Conservation (phyloP, 139 green algal species). For the Micractinium sp. region DNA sequence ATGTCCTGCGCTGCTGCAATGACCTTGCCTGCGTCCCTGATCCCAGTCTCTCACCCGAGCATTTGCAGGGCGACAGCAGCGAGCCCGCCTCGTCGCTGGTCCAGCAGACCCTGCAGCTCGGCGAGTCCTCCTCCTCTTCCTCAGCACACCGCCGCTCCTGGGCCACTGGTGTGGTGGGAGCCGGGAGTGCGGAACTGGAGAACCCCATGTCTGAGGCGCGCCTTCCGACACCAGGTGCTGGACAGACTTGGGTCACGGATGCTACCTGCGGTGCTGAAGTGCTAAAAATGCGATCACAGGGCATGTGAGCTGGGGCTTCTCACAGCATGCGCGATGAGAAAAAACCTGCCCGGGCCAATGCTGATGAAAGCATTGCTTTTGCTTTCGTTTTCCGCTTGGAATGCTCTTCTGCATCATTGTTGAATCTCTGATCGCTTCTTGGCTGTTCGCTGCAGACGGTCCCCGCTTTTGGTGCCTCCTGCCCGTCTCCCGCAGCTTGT, state of each 20-base stretch:
- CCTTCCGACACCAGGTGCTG: too few species aligned
- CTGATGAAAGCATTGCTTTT: too few species aligned
- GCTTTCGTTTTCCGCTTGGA: too few species aligned
- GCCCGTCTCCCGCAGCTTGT: too few species aligned
- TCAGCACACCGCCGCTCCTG: not conserved
- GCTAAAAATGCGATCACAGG: not conserved
- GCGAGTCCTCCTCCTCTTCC: not conserved
- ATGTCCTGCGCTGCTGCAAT: not conserved
- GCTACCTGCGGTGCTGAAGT: too few species aligned
- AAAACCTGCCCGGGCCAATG: too few species aligned
- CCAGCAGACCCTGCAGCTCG: slow-evolving; percentile 42
- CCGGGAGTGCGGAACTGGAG: not conserved
- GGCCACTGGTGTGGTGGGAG: not conserved
- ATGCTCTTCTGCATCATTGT: too few species aligned
- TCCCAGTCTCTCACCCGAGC: slow-evolving; percentile 18
- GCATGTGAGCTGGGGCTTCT: not conserved
- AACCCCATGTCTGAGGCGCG: not conserved
- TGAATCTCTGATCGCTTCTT: too few species aligned
- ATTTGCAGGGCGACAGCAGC: slow-evolving; percentile 37
- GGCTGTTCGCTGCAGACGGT: too few species aligned
- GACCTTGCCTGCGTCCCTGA: not conserved
- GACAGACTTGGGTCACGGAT: too few species aligned
- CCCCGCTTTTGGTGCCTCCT: too few species aligned
- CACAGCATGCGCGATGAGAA: not conserved
- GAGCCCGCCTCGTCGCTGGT: not conserved